These are phyloP conservation scores for Helicocarpus griseus DNA, from an alignment of 2,329 filamentous ascomycete genomes.

Conservation along the genomic window DNA sequence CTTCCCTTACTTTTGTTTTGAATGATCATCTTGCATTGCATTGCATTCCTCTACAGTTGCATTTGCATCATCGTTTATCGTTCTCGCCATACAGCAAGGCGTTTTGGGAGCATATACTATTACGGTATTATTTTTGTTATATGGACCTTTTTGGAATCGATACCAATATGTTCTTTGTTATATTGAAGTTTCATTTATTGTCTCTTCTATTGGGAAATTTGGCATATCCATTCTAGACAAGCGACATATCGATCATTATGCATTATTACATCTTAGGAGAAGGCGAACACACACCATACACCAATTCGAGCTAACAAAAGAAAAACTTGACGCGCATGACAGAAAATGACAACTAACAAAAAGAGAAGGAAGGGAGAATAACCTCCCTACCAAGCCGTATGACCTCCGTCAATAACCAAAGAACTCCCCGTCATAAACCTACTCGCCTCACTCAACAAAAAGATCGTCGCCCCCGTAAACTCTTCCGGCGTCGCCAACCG, in stretches of 20 bases:
- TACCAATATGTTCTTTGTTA: neutral
- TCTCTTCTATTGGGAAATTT: neutral
- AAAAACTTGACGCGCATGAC: neutral
- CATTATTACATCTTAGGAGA: no score
- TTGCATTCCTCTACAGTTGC: neutral
- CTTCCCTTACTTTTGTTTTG: neutral
- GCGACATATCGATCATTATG: neutral
- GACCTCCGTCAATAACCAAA: slow-evolving; percentile 60
- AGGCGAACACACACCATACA: neutral
- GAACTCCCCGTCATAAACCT: slow-evolving; percentile 62
- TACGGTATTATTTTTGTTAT: neutral
- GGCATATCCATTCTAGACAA: neutral
- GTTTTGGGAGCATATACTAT: neutral
- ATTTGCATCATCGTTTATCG: neutral
- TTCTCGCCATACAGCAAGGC: slow-evolving; percentile 1
- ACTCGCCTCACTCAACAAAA: slow-evolving; percentile 56
- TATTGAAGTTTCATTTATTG: neutral
- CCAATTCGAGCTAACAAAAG: neutral
- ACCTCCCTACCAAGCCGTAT: slow-evolving; percentile 38
- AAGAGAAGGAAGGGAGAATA: neutral
- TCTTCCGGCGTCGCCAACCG: slow-evolving; percentile 46
- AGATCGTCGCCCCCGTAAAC: slow-evolving; percentile 56
- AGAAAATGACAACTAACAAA: neutral
- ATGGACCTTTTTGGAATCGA: neutral
- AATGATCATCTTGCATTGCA: neutral